Conservation (phyloP, 2,329 filamentous ascomycete species). For the Colletotrichum sp. region DNA sequence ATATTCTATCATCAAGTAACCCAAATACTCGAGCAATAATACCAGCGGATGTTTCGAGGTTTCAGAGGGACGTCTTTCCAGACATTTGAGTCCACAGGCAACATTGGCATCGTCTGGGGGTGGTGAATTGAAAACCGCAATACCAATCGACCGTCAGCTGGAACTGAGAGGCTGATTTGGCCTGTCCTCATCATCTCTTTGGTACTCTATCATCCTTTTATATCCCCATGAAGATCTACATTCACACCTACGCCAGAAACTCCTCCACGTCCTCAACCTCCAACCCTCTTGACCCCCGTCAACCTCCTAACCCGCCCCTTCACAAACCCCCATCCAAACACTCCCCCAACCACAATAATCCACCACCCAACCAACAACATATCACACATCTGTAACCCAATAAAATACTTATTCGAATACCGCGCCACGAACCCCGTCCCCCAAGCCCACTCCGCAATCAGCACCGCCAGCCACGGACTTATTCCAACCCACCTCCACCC, state of each 20-base stretch:
- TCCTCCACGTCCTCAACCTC: background rate
- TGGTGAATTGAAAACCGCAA: too few species aligned
- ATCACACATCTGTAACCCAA: constrained; percentile 41
- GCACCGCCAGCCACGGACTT: background rate
- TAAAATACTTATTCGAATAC: constrained; percentile 40
- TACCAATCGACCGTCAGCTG: too few species aligned
- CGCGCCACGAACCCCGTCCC: constrained; percentile 30
- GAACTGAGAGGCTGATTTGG: too few species aligned
- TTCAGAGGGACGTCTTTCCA: accelerated
- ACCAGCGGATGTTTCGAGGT: background rate
- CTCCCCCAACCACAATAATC: constrained; percentile 1
- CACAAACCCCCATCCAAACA: background rate
- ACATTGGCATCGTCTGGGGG: accelerated
- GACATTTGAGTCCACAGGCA: background rate
- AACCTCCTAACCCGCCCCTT: background rate
- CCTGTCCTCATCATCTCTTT: too few species aligned
- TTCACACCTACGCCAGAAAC: too few species aligned
- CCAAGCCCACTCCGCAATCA: constrained; percentile 15
- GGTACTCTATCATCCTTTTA: too few species aligned
- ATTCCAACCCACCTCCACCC: background rate
- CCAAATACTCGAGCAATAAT: too few species aligned
- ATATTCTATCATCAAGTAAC: too few species aligned
- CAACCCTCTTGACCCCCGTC: background rate
- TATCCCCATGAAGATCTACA: too few species aligned
- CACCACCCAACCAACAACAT: constrained; percentile 32